These are phyloP conservation scores for Phyllosticta citrichinensis DNA, from an alignment of 2,329 filamentous ascomycete species.

Conservation along the genomic window DNA sequence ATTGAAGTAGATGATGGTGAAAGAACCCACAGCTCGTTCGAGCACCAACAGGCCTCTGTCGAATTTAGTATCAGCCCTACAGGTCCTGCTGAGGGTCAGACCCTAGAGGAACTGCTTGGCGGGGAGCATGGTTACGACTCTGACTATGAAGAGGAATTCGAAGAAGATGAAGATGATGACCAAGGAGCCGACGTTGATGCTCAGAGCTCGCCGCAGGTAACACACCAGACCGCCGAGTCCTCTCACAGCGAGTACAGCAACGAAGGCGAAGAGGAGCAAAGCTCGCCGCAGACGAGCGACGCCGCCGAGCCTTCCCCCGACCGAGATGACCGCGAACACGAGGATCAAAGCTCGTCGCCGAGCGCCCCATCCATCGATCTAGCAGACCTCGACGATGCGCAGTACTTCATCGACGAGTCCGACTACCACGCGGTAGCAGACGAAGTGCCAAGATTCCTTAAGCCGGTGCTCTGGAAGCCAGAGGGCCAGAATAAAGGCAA, in stretches of 20 bases:
- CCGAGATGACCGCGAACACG: no score
- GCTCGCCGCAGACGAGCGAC: background rate
- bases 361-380: background rate
- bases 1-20: background rate
- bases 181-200: slow-evolving; percentile 19
- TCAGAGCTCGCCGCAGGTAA: background rate
- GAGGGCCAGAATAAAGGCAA: background rate
- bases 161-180: slow-evolving; percentile 21
- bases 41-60: background rate
- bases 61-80: background rate
- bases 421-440: background rate
- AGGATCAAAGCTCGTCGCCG: background rate
- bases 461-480: background rate
- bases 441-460: background rate
- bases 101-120: background rate
- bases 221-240: background rate
- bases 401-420: background rate
- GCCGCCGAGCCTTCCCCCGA: background rate
- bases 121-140: no score
- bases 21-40: background rate
- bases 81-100: background rate
- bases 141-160: slow-evolving; percentile 13
- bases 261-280: background rate
- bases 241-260: background rate
- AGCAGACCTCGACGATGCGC: background rate